Evolutionary conservation across 225 moss, liverwort and hornwort genomes (phyloP).

Genomic region (Rhytidiadelphus loreus): DNA sequence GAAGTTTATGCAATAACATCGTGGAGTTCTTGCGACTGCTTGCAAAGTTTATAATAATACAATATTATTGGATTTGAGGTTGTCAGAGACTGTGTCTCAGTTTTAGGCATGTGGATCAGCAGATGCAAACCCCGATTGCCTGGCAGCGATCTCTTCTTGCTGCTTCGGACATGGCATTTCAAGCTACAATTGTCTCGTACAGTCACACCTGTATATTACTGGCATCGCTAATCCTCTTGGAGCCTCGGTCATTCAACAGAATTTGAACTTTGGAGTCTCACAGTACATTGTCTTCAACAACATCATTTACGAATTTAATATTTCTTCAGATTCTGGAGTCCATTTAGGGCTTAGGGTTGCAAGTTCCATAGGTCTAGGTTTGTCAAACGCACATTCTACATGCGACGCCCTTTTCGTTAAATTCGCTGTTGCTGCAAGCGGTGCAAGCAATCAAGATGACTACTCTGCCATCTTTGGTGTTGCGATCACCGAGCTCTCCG

Average conservation of each 20-base stretch:
- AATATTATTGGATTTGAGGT: neutral
- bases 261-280: neutral
- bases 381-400: neutral
- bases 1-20: neutral
- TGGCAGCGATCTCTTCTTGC: neutral
- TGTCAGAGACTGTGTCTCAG: neutral
- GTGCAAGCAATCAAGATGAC: neutral
- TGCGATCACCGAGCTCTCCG: neutral
- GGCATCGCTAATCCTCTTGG: neutral
- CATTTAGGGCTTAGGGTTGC: neutral
- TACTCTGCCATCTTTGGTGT: neutral
- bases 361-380: neutral
- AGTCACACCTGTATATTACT: neutral
- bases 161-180: neutral
- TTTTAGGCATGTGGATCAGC: neutral
- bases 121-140: neutral
- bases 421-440: neutral
- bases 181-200: neutral
- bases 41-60: neutral
- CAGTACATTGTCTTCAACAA: neutral
- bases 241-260: neutral
- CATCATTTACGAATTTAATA: neutral
- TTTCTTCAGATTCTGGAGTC: neutral
- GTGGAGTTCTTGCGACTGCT: neutral
- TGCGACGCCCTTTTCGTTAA: neutral